phyloP scores from a whole-genome alignment of 73 alveolate species.

The Tetrahymena borealis region DNA sequence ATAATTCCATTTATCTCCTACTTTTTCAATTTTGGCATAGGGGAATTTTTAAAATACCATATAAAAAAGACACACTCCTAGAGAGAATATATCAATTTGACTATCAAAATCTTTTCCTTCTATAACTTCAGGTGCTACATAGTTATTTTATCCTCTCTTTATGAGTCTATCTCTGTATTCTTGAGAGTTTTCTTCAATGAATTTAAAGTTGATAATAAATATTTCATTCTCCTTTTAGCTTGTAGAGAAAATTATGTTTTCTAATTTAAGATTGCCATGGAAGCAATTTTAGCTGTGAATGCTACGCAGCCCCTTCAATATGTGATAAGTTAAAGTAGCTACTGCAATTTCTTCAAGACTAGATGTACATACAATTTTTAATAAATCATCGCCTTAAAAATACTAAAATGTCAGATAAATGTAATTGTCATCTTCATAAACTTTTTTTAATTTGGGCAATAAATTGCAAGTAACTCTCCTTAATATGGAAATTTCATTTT shows the following conservation, averaged over 20 bases:
- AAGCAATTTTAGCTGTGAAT: not conserved
- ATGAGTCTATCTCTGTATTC: not conserved
- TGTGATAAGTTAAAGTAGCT: not conserved
- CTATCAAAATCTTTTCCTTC: not conserved
- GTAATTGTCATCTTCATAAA: not conserved
- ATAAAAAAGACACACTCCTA: not conserved
- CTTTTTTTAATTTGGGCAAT: not conserved
- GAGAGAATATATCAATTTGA: not conserved
- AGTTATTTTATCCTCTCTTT: not conserved
- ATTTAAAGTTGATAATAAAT: not conserved
- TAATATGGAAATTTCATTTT: not conserved
- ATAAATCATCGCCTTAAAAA: not conserved
- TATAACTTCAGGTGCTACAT: not conserved
- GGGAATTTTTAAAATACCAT: not conserved
- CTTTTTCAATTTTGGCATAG: not conserved
- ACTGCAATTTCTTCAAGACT: not conserved
- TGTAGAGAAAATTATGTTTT: not conserved
- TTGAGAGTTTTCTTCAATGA: not conserved
- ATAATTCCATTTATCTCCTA: not conserved
- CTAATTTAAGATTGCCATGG: not conserved
- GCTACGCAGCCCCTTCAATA: not conserved
- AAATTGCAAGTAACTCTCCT: not conserved
- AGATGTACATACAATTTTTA: not conserved
- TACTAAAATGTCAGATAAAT: not conserved
- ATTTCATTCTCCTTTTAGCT: not conserved